These are phyloP conservation scores for Annulohypoxylon stygium DNA, from an alignment of 495 filamentous ascomycete species.

Conservation along the genomic window DNA sequence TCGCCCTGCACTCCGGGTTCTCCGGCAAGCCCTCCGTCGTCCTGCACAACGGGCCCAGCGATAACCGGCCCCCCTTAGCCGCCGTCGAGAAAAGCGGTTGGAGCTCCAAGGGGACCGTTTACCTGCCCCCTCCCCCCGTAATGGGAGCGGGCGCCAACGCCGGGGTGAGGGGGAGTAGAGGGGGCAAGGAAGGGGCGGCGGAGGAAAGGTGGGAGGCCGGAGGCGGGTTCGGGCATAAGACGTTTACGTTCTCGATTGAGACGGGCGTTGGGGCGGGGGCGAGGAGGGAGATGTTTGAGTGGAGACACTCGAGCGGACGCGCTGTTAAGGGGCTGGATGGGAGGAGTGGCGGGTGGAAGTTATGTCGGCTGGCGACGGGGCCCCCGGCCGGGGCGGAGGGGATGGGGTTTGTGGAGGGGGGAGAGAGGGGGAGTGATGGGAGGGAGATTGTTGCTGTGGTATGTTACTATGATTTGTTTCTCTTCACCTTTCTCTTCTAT, in stretches of 20 bases:
- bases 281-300: constrained; percentile 49
- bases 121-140: constrained; percentile 25
- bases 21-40: constrained; percentile 37
- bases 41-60: constrained; percentile 43
- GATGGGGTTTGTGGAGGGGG: constrained; percentile 13
- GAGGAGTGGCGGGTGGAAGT: constrained; percentile 42
- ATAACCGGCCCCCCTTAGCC: constrained; percentile 33
- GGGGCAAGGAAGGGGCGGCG: constrained; percentile 13
- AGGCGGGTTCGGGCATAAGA: not conserved
- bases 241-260: constrained; percentile 44
- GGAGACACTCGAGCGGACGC: constrained; percentile 44
- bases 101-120: constrained; percentile 15
- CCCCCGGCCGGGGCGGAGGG: constrained; percentile 5
- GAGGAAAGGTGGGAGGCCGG: constrained; percentile 26
- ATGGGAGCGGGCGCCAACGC: not conserved
- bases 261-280: constrained; percentile 14
- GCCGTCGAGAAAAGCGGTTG: not conserved
- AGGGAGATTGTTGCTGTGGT: constrained; percentile 51
- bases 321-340: constrained; percentile 41
- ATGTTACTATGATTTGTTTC: not conserved
- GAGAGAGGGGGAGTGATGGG: constrained; percentile 34
- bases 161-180: too few relatives aligned
- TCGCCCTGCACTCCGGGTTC: constrained; percentile 25
- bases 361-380: constrained; percentile 39
- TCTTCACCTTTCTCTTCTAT: not conserved